Conservation (phyloP, 2,329 filamentous ascomycete genomes). For the Colletotrichum liriopes region DNA sequence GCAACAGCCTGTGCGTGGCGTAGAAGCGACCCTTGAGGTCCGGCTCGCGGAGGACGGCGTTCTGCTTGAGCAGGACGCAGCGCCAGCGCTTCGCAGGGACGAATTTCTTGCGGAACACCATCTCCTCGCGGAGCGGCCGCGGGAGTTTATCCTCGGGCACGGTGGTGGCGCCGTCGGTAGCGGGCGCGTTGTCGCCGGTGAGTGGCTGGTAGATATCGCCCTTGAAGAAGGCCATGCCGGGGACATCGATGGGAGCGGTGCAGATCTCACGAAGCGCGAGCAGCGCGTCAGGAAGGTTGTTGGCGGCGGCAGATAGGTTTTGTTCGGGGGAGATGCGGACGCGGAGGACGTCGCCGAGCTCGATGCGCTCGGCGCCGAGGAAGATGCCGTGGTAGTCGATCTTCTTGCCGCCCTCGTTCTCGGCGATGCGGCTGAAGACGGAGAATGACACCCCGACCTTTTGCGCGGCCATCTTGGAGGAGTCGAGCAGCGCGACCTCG, state of each 20-base stretch:
- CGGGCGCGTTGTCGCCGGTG: slow-evolving; percentile 45
- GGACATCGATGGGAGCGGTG: slow-evolving; percentile 52
- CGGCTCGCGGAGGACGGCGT: slow-evolving; percentile 63
- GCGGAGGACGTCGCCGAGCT: slow-evolving; percentile 65
- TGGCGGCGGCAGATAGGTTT: slow-evolving; percentile 23
- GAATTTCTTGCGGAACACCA: slow-evolving; percentile 57
- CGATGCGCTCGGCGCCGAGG: slow-evolving; percentile 66
- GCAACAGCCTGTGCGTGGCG: slow-evolving; percentile 67
- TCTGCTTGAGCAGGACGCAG: slow-evolving; percentile 61
- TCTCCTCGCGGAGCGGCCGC: slow-evolving; percentile 57
- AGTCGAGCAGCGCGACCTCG: slow-evolving; percentile 63
- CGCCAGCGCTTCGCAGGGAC: slow-evolving; percentile 53
- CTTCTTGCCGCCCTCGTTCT: slow-evolving; percentile 52
- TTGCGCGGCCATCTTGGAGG: slow-evolving; percentile 66
- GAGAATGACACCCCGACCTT: slow-evolving; percentile 66
- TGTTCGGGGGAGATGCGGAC: slow-evolving; percentile 58
- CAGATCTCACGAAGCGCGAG: slow-evolving; percentile 60
- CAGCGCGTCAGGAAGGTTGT: slow-evolving; percentile 49
- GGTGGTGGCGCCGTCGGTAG: slow-evolving; percentile 43
- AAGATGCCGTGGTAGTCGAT: slow-evolving; percentile 64
- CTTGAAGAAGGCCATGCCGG: slow-evolving; percentile 57
- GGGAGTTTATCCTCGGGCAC: slow-evolving; percentile 57
- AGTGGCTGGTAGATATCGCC: slow-evolving; percentile 58
- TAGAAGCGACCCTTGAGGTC: slow-evolving; percentile 72
- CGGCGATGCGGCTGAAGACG: slow-evolving; percentile 59